Conservation (phyloP, 306 rosid species). For the Lathyrus sativus region DNA sequence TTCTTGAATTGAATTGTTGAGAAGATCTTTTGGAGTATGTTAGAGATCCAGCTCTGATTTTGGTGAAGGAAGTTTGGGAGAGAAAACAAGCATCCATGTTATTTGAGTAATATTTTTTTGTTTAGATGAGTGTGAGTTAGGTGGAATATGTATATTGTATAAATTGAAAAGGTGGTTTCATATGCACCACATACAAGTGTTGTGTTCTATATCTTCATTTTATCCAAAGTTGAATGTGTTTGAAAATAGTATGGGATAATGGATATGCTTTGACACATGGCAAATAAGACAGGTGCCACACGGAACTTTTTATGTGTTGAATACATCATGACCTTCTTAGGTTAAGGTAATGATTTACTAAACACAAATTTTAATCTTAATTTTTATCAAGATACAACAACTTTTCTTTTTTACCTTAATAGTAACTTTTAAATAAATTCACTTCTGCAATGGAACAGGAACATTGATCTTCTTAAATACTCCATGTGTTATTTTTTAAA, state of each 20-base stretch:
- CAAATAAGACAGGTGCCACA: constrained; percentile 32
- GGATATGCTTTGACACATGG: constrained; percentile 61
- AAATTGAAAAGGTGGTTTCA: constrained; percentile 31
- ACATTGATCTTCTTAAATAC: too few species aligned
- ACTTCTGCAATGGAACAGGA: too few species aligned
- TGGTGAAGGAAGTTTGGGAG: constrained; percentile 60
- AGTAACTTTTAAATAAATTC: neutral
- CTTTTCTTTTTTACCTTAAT: neutral
- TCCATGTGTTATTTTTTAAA: too few species aligned
- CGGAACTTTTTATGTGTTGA: constrained; percentile 30
- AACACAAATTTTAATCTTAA: too few species aligned
- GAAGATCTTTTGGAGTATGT: constrained; percentile 38
- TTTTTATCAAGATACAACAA: too few species aligned
- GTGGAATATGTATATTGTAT: constrained; percentile 33
- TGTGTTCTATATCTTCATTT: constrained; percentile 45
- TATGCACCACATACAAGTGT: constrained; percentile 53
- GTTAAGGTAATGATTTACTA: constrained; percentile 21
- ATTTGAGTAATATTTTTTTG: constrained; percentile 2
- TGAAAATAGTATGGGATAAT: constrained; percentile 44
- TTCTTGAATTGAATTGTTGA: constrained; percentile 45
- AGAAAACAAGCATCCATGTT: constrained; percentile 80
- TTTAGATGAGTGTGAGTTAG: constrained; percentile 28
- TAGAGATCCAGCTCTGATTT: constrained; percentile 24
- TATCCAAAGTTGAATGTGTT: constrained; percentile 44
- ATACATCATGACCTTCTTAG: constrained; percentile 36